phyloP scores from a whole-genome alignment of 108 stramenopile genomes.

The Pseudonitzschia multiseries region DNA sequence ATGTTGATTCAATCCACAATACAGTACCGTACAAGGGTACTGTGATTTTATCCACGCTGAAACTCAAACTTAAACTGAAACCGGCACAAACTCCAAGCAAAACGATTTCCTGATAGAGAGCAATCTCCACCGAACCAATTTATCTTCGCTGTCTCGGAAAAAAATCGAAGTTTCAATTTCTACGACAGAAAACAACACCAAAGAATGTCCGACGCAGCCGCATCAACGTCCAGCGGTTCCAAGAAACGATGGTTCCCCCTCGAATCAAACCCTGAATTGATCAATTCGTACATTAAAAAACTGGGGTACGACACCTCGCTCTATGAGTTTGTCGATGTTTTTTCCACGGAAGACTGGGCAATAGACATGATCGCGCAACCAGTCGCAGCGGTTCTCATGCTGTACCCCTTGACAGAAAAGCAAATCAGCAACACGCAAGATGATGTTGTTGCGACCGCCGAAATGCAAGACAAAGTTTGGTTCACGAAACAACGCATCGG shows the following conservation, averaged over 20 bases:
- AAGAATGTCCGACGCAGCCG: neutral
- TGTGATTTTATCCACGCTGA: too few species aligned
- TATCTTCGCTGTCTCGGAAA: too few species aligned
- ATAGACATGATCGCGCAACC: slow-evolving; percentile 78
- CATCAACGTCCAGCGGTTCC: neutral
- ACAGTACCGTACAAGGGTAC: too few species aligned
- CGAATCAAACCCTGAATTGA: slow-evolving; percentile 85
- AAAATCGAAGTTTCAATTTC: too few species aligned
- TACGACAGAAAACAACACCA: neutral
- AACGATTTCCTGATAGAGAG: too few species aligned
- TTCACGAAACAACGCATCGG: slow-evolving; percentile 75
- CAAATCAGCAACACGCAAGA: slow-evolving; percentile 26
- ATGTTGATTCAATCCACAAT: too few species aligned
- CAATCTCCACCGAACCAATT: too few species aligned
- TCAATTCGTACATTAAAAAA: slow-evolving; percentile 74
- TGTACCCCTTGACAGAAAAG: slow-evolving; percentile 66
- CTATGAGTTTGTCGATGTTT: slow-evolving; percentile 76
- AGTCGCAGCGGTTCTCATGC: slow-evolving; percentile 61
- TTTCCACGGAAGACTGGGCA: slow-evolving; percentile 77
- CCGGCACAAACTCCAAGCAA: too few species aligned
- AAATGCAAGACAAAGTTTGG: slow-evolving; percentile 46
- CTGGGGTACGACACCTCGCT: slow-evolving; percentile 71
- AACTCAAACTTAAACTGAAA: too few species aligned
- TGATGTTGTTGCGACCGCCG: slow-evolving; percentile 10
- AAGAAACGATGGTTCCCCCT: slow-evolving; percentile 56